A percentile compares a stretch with the other conserved stretches of the same genome.
Evolutionary conservation across 2,329 filamentous ascomycete species (phyloP).

Genomic region (Arthrobotrys sinensis): DNA sequence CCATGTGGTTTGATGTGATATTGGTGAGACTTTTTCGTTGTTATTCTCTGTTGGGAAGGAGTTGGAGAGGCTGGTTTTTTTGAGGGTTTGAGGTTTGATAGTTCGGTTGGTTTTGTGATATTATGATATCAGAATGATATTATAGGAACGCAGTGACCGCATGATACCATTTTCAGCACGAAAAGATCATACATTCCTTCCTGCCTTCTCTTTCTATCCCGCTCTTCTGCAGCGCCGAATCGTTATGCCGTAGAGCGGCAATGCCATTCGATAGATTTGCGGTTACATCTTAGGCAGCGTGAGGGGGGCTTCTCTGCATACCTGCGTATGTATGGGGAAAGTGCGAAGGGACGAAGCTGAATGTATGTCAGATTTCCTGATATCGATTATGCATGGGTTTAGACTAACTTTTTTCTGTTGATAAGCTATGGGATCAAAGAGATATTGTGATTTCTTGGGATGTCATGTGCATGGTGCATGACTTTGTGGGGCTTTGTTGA

Average conservation of each 20-base stretch:
- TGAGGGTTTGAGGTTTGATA: constrained; percentile 20
- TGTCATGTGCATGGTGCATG: constrained; percentile 14
- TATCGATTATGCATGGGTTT: constrained; percentile 43
- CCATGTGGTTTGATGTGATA: constrained; percentile 14
- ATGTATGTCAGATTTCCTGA: constrained; percentile 48
- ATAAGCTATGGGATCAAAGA: not conserved
- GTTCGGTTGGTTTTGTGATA: constrained; percentile 12
- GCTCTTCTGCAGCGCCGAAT: not conserved
- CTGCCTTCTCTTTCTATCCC: not conserved
- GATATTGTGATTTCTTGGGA: not conserved
- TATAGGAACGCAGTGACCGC: constrained; percentile 15
- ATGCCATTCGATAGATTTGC: constrained; percentile 5
- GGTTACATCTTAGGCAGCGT: constrained; percentile 33
- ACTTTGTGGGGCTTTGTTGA: constrained; percentile 25
- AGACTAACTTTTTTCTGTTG: not conserved
- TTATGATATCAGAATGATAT: constrained; percentile 27
- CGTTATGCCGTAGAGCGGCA: constrained; percentile 15
- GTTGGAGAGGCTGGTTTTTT: constrained; percentile 8
- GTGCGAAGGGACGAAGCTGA: constrained; percentile 13
- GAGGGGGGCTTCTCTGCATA: constrained; percentile 6
- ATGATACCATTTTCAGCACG: not conserved
- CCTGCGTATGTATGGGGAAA: constrained; percentile 11
- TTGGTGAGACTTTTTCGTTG: constrained; percentile 1
- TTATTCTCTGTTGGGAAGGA: constrained; percentile 11
- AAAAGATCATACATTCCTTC: constrained; percentile 7